A percentile compares a stretch with the other conserved stretches of the same genome.
These are phyloP conservation scores for Knoxdaviesia capensis DNA, from an alignment of 2,329 filamentous ascomycete species.

Conservation along the genomic window DNA sequence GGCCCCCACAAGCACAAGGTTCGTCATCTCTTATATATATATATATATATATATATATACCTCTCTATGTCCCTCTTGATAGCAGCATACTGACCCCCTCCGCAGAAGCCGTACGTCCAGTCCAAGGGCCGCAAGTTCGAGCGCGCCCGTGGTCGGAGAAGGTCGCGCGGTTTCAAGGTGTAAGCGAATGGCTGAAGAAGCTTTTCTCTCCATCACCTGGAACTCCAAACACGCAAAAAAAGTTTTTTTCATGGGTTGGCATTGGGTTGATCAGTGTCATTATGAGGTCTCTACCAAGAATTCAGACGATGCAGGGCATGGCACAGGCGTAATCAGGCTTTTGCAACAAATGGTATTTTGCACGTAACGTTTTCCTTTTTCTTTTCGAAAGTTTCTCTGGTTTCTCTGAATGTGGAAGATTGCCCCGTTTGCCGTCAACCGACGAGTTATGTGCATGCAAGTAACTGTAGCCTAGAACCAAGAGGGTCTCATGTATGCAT, in stretches of 20 bases:
- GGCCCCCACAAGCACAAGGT: conserved; percentile 97
- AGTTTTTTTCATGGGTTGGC: conserved; percentile 4
- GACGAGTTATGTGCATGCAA: no score
- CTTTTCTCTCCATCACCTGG: not conserved
- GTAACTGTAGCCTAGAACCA: no score
- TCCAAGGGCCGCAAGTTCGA: conserved; percentile 99
- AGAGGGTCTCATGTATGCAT: no score
- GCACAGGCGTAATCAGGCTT: no score
- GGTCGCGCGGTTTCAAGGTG: conserved; percentile 99
- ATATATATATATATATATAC: not conserved
- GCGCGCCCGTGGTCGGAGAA: conserved; percentile 93
- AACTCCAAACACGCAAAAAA: not conserved
- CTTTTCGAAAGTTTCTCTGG: not conserved
- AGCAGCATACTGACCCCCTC: conserved; percentile 13
- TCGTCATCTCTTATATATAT: conserved; percentile 11
- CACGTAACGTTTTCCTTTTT: not conserved
- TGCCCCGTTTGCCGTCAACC: no score
- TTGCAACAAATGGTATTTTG: not conserved
- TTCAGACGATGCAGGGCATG: no score
- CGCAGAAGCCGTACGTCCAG: conserved; percentile 82
- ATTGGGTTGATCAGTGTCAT: not conserved
- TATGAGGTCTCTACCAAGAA: no score
- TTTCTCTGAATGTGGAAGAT: no score
- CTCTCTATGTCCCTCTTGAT: not conserved
- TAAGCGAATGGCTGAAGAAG: conserved; percentile 32